Evolutionary conservation across 495 filamentous ascomycete genomes (phyloP).

Genomic region (Coniosporium apollinis): DNA sequence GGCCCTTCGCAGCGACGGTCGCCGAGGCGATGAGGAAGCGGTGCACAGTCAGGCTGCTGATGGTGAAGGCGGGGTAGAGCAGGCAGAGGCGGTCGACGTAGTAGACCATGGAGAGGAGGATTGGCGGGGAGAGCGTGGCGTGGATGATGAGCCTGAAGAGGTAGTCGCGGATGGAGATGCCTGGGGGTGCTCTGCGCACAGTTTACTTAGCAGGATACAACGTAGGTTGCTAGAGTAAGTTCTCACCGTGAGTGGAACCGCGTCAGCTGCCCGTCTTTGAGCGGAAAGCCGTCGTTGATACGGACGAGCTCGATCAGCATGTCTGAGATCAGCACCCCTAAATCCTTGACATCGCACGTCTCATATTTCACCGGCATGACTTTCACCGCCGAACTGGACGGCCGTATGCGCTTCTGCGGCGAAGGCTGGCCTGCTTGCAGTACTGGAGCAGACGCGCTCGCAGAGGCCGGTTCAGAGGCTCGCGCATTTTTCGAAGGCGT

Average conservation of each 20-base stretch:
- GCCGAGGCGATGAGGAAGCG: conserved; percentile 92
- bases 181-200: conserved; percentile 73
- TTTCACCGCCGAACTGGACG: conserved; percentile 29
- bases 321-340: conserved; percentile 79
- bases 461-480: conserved; percentile 1
- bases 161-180: conserved; percentile 86
- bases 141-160: conserved; percentile 83
- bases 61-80: conserved; percentile 81
- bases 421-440: conserved; percentile 5
- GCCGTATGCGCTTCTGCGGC: conserved; percentile 16
- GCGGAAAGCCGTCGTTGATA: conserved; percentile 76
- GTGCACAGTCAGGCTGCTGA: conserved; percentile 87
- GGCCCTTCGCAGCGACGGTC: conserved; percentile 86
- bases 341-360: conserved; percentile 56
- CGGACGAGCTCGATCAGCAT: conserved; percentile 91
- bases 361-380: conserved; percentile 64
- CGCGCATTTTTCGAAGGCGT: not conserved
- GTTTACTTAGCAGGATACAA: no score
- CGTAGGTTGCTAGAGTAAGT: no score
- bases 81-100: conserved; percentile 95
- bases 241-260: conserved; percentile 81
- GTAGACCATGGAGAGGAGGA: conserved; percentile 98
- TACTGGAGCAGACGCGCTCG: not conserved
- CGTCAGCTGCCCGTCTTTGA: conserved; percentile 69
- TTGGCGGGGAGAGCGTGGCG: conserved; percentile 79